A percentile compares a stretch with the other conserved stretches of the same genome.
These are phyloP conservation scores for Geotrichum macrosporum DNA, from an alignment of 1,139 yeast species.

Conservation along the genomic window DNA sequence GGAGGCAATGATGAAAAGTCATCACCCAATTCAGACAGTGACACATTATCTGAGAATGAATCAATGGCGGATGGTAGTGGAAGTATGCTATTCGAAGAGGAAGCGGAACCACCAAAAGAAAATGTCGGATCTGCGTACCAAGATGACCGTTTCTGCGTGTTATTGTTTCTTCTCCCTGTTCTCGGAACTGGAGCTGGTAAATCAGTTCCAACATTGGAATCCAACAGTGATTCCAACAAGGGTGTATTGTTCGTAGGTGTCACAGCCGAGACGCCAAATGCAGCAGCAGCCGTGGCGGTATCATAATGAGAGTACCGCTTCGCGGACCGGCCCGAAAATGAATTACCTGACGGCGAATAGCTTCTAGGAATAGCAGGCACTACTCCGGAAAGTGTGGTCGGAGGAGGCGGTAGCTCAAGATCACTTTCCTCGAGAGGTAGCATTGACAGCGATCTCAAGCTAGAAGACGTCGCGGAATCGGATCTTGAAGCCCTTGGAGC, in stretches of 20 bases:
- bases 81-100: background rate
- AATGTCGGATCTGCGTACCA: background rate
- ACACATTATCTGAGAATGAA: too few relatives aligned
- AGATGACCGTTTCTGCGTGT: background rate
- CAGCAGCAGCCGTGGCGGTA: too few relatives aligned
- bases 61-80: background rate
- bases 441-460: constrained; percentile 12
- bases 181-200: constrained; percentile 3
- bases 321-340: background rate
- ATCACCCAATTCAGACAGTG: background rate
- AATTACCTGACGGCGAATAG: constrained; percentile 3
- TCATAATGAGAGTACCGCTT: constrained; percentile 13
- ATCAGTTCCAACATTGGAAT: constrained; percentile 13
- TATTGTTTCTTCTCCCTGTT: background rate
- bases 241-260: constrained; percentile 4
- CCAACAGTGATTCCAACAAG: constrained; percentile 18
- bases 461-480: background rate
- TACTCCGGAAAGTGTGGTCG: background rate
- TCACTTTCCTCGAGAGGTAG: constrained; percentile 20
- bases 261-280: constrained; percentile 5
- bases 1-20: constrained; percentile 5
- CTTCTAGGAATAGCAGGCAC: constrained; percentile 1
- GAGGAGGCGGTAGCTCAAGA: constrained; percentile 13
- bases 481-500: background rate
- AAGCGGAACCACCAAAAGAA: constrained; percentile 4